Evolutionary conservation across 495 filamentous ascomycete genomes (phyloP), one percentile per base, ranked within the genome.

Genomic region (Trichoderma erinaceum): DNA sequence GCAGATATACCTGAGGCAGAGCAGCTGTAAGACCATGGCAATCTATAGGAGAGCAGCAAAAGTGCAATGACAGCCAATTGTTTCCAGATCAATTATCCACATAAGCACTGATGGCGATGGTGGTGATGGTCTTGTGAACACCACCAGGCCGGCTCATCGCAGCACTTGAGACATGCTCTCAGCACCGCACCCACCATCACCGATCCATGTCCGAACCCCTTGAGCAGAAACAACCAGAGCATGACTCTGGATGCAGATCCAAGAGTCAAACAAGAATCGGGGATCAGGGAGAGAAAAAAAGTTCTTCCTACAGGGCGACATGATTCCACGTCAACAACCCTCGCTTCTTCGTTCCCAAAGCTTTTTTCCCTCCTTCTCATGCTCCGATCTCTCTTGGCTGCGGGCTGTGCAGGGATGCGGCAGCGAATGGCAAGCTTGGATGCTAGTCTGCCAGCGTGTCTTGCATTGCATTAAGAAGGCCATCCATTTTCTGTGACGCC

Each of bases 391-490:
- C 66, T 56, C 66, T 58, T 56, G 41, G 41, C 50, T 41, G 41
- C 66, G 21, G 32, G 38, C 67, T 23, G 25, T 27, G 56, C 56
- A 61, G 56, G 56, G 56, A 32, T 61, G 27, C 12, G 56, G 23
- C 25, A 32, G 56, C 56, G 56, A 61, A 61, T 61, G 56, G 56
- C 56, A 16, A 12, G 56, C 56, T 25, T 32, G 23, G 23, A 61
- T 29, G 56, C 56, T 61, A 21, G 63, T 66, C 68, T 72, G 71
- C 71, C 71, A 73, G 68, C 71, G 71, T 73, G 71, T 69, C 71
- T 66, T 73, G 71, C 71, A 73, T 73, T 73, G 71, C 71, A 73
- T 73, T 61, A 8, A 25, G 11, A 32, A 18, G 25, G 4, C 16
- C n/a, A 27, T 15, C 27, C 25, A 13, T 13, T 25, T 32, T 32